Conservation (phyloP, 2,329 filamentous ascomycete genomes). For the Tolypocladium amazonense region DNA sequence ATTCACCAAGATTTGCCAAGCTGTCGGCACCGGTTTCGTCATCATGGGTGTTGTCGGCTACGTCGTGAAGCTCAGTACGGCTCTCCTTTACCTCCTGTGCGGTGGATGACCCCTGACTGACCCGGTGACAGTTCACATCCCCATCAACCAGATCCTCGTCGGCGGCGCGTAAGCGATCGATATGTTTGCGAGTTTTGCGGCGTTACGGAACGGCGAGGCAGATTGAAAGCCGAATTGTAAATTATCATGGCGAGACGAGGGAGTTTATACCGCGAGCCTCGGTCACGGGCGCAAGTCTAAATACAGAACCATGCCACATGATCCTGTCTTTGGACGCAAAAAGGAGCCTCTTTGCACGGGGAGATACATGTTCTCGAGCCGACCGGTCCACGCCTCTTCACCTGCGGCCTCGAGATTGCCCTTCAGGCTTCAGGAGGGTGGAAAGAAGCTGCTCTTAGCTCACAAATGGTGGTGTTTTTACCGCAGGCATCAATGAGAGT, state of each 20-base stretch:
- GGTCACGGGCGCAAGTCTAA: not conserved
- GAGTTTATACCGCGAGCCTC: not conserved
- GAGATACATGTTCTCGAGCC: not conserved
- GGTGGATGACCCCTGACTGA: not conserved
- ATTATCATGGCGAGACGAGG: not conserved
- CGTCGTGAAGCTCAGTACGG: constrained; percentile 57
- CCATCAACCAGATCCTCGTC: constrained; percentile 60
- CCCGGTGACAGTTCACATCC: constrained; percentile 47
- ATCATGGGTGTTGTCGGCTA: constrained; percentile 63
- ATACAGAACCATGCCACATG: not conserved
- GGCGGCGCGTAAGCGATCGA: constrained; percentile 44
- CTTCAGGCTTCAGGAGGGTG: no score
- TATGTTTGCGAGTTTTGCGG: not conserved
- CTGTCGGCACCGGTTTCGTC: constrained; percentile 58
- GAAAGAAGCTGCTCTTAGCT: not conserved
- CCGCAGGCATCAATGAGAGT: not conserved
- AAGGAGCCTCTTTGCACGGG: not conserved
- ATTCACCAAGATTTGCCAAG: constrained; percentile 38
- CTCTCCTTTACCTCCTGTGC: not conserved
- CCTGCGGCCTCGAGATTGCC: not conserved
- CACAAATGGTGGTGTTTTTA: not conserved
- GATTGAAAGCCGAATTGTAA: not conserved
- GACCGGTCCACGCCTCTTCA: not conserved
- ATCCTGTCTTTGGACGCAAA: not conserved
- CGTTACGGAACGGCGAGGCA: not conserved